A percentile compares a stretch with the other conserved stretches of the same genome.
Conservation (phyloP, 83 land plant genomes). For the Picea mariana region DNA sequence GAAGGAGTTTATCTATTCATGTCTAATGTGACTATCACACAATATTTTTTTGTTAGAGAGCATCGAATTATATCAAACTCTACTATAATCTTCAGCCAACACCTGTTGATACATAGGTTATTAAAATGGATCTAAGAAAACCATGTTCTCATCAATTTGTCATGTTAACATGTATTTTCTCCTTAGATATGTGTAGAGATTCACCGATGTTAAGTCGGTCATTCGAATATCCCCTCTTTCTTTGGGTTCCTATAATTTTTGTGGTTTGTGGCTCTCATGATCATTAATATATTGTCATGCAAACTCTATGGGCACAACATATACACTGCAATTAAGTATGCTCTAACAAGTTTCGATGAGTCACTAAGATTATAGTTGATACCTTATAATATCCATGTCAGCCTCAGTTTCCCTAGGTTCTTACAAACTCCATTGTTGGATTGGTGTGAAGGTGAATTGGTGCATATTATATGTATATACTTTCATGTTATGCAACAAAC, state of each 20-base stretch:
- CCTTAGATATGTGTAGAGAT: too few species aligned
- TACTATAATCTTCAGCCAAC: too few species aligned
- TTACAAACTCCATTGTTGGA: constrained; percentile 14
- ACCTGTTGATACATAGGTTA: too few species aligned
- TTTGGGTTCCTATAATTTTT: background rate
- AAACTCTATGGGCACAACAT: constrained; percentile 6
- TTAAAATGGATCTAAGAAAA: too few species aligned
- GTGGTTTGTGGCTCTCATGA: background rate
- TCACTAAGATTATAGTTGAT: constrained; percentile 9
- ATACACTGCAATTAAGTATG: constrained; percentile 11
- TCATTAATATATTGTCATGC: background rate
- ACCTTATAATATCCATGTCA: constrained; percentile 11
- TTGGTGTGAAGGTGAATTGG: background rate
- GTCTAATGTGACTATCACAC: too few species aligned
- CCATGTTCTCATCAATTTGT: too few species aligned
- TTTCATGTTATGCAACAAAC: background rate
- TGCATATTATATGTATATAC: background rate
- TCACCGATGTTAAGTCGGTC: too few species aligned
- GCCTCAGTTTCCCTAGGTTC: constrained; percentile 14
- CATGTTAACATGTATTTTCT: too few species aligned
- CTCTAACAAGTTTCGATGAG: constrained; percentile 1
- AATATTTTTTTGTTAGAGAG: too few species aligned
- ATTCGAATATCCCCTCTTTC: background rate
- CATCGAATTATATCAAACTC: too few species aligned
- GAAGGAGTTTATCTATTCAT: too few species aligned